A percentile compares a stretch with the other conserved stretches of the same genome.
Evolutionary conservation across 2,329 filamentous ascomycete species (phyloP).

Genomic region (Dactylellina leptospora): DNA sequence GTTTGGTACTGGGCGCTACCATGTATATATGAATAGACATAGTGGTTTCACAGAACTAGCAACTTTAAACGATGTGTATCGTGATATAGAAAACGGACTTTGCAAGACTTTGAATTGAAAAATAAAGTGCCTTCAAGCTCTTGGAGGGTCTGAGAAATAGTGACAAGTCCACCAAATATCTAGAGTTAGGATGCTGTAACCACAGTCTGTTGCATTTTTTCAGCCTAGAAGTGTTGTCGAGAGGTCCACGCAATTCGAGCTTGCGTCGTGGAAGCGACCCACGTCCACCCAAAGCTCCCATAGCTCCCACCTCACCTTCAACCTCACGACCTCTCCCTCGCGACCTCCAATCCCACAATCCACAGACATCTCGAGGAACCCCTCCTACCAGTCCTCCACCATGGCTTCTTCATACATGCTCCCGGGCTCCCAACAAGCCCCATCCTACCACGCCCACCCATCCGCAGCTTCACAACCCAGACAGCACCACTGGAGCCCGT

Average conservation of each 20-base stretch:
- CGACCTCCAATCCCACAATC: not conserved
- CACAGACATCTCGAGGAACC: not conserved
- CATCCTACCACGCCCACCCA: slow-evolving; percentile 37
- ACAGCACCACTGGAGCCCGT: slow-evolving; percentile 57
- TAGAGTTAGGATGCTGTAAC: too few relatives aligned
- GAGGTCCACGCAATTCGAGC: slow-evolving; percentile 51
- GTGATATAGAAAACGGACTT: too few relatives aligned
- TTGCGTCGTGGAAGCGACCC: slow-evolving; percentile 12
- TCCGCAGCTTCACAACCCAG: slow-evolving; percentile 47
- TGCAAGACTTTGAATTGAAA: too few relatives aligned
- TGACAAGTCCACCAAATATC: too few relatives aligned
- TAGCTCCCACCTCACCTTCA: slow-evolving; percentile 18
- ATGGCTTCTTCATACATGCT: slow-evolving; percentile 51
- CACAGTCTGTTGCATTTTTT: slow-evolving; percentile 42
- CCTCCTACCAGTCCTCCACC: slow-evolving; percentile 1
- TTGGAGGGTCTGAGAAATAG: too few relatives aligned
- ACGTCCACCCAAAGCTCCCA: slow-evolving; percentile 36
- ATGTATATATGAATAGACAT: too few relatives aligned
- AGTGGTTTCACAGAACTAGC: too few relatives aligned
- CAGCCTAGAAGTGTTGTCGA: slow-evolving; percentile 16
- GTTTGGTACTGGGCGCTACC: too few relatives aligned
- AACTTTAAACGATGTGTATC: too few relatives aligned
- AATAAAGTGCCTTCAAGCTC: too few relatives aligned
- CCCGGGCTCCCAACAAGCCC: slow-evolving; percentile 28
- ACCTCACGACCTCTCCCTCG: not conserved